Conservation (phyloP, 179 eudicot genomes). For the Spergularia azorica region DNA sequence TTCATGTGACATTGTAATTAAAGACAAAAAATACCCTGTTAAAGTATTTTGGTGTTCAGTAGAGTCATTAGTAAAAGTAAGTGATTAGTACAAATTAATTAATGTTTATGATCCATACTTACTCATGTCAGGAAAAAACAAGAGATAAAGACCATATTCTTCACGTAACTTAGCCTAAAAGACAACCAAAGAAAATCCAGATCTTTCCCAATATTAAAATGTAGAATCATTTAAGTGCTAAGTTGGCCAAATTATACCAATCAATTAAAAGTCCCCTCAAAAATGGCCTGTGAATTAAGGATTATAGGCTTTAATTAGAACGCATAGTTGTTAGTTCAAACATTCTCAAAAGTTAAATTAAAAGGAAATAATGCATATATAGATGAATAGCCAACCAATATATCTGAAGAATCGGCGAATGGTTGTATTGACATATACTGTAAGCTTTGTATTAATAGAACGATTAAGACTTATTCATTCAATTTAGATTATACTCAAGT, state of each 20-base stretch:
- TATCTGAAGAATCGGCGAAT: too few species aligned
- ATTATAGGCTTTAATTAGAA: too few species aligned
- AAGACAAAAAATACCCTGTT: neutral
- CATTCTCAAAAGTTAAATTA: too few species aligned
- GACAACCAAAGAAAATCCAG: conserved; percentile 1
- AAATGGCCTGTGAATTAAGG: too few species aligned
- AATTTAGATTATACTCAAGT: too few species aligned
- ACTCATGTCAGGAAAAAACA: neutral
- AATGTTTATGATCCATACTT: neutral
- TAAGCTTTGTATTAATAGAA: too few species aligned
- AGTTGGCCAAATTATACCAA: neutral
- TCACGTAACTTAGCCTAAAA: conserved; percentile 2
- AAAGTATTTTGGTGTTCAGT: conserved; percentile 14
- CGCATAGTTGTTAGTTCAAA: too few species aligned
- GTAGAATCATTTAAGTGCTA: neutral
- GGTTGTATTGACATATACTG: too few species aligned
- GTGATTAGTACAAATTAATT: neutral
- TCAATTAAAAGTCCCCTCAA: too few species aligned
- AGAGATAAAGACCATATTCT: neutral
- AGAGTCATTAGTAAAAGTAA: neutral
- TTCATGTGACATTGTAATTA: conserved; percentile 18
- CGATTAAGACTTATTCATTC: too few species aligned
- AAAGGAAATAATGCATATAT: too few species aligned
- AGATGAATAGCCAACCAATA: too few species aligned
- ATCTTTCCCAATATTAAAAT: neutral